Base-by-base conservation (phyloP, 768 basidiomycete species). In the Pulveroboletus sp. region DNA sequence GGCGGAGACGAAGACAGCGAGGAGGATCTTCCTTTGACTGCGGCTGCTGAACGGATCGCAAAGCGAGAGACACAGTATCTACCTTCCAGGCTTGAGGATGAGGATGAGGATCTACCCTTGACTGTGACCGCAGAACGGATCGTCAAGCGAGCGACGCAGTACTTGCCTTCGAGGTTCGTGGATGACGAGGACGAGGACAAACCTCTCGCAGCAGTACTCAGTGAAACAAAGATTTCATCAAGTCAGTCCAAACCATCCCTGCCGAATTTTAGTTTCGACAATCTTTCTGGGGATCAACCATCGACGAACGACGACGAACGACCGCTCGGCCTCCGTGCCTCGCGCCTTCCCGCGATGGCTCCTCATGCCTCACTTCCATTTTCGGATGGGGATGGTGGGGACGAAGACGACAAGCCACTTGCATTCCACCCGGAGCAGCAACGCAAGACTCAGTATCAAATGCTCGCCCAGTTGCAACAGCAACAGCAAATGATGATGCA, bases 341-440 rank as follows among this genome's bases (percentile, higher is more conserved):
- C 87, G 23, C 75, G 74, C 42, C 57, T 57, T 38, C 61, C 71
- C 1, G 35, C 64, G 16, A 58, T 57, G 44, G 49, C 42, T 50
- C 59, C 65, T 10, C 58, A 58, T 51, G 12, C 34, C 2, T 68
- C 66, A 9, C 58, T 64, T 42, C 60, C 62, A n/a, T 53, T 52
- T 12, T 59, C 50, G 27, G 65, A 60, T 27, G 70, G 61, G 24
- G 76, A 71, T 16, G 82, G 77, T 39, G 70, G 60, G 31, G 77
- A 71, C 5, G 84, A 80, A 47, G 87, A 88, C 37, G 81, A 90
- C 57, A 71, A 70, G 47, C 87, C 88, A 6, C 72, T 90, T 21
- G 88, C 77, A 3, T 69, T 85, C 51, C 87, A 87, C 61, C 87
- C 87, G 12, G 86, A 90, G 56, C 89, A 91, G 56, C 85, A 90